Percentiles rank a stretch among this genome's conserved stretches.
Evolutionary conservation across 2,329 filamentous ascomycete genomes (phyloP).

Genomic region (Exophiala viscosa): DNA sequence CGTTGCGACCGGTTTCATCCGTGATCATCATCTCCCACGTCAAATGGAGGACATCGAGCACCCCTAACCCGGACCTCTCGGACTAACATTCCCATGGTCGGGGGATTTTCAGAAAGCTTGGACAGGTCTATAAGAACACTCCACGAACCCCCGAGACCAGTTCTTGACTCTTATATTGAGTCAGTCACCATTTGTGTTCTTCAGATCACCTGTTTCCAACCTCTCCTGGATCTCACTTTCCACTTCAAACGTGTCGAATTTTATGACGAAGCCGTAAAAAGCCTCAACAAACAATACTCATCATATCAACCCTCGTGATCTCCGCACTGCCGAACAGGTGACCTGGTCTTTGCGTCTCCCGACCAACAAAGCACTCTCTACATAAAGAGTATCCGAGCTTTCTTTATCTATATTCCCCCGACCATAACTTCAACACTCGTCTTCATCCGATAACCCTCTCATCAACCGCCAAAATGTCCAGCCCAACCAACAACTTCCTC

Average conservation of each 20-base stretch:
- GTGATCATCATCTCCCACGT: constrained; percentile 4
- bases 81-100: not conserved
- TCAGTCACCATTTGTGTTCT: constrained; percentile 1
- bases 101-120: not conserved
- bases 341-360: constrained; percentile 19
- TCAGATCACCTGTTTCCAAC: not conserved
- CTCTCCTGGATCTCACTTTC: not conserved
- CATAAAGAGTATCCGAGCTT: constrained; percentile 12
- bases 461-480: constrained; percentile 18
- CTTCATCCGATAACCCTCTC: not conserved
- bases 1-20: constrained; percentile 19
- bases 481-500: constrained; percentile 22
- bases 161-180: not conserved
- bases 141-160: not conserved
- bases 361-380: constrained; percentile 13
- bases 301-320: constrained; percentile 13
- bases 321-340: constrained; percentile 16
- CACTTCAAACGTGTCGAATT: not conserved
- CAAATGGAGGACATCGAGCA: not conserved
- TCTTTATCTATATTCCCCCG: constrained; percentile 2
- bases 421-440: not conserved
- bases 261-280: not conserved
- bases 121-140: constrained; percentile 15
- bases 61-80: not conserved
- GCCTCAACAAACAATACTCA: constrained; percentile 6